These are phyloP conservation scores for Saccharomyces hybrid DNA, from an alignment of 1,139 yeast species.

Conservation along the genomic window DNA sequence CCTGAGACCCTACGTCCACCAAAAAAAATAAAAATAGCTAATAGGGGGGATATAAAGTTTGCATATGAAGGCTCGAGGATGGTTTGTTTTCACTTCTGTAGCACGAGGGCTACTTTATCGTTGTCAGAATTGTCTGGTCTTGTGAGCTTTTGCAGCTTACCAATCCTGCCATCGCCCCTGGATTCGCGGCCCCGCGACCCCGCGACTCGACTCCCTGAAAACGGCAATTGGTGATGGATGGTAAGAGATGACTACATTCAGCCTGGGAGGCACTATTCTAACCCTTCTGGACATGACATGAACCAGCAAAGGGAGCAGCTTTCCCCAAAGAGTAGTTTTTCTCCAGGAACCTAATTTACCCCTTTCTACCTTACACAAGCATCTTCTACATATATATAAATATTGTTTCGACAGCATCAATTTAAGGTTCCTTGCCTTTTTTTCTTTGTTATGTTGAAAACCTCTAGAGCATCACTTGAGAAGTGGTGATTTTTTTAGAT, in stretches of 20 bases:
- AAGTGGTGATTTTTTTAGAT: not conserved
- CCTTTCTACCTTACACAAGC: not conserved
- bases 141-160: not conserved
- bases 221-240: not conserved
- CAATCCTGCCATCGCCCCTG: not conserved
- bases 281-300: not conserved
- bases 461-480: not conserved
- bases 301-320: not conserved
- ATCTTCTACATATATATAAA: not conserved
- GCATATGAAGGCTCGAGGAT: not conserved
- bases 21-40: not conserved
- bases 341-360: not conserved
- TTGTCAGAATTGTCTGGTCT: not conserved
- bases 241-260: not conserved
- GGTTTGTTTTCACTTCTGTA: not conserved
- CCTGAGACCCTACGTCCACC: not conserved
- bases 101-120: not conserved
- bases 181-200: constrained; percentile 1
- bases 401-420: not conserved
- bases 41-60: not conserved
- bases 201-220: not conserved
- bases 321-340: not conserved
- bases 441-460: not conserved
- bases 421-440: constrained; percentile 1
- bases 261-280: not conserved